Base-by-base conservation (phyloP, 768 basidiomycete genomes). In the Xerocomellus amylosporus region DNA sequence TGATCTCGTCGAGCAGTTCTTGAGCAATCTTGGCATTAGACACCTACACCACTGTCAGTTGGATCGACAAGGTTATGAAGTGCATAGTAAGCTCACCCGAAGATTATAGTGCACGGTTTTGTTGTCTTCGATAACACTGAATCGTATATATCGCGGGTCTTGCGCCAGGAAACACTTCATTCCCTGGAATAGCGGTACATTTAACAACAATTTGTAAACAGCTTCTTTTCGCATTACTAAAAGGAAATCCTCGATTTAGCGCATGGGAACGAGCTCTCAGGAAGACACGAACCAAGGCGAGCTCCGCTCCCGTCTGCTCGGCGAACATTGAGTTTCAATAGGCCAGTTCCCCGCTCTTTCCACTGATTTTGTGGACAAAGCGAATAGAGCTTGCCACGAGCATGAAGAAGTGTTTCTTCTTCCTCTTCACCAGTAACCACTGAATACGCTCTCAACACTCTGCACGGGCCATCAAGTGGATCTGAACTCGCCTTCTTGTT, bases 201-300 rank as follows among this genome's bases (percentile, higher is more conserved):
- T 92, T 41, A 92, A 75, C 53, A 92, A 64, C 49, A 91, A 69
- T 2, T 87, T 77, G 65, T 84, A 86, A 19, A 91, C 89, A 0
- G 88, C 90, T 62, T 92, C 90, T 68, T 90, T 91, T 57, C 90
- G 81, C 88, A 92, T 90, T 19, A 92, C 90, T 91, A 60, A 4
- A 54, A 33, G 37, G 45, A 22, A 19, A 49, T 13, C 15, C 48
- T 46, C 46, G 30, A 36, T 28, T 68, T 41, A 64, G 56, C 17
- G 17, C 38, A 49, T 19, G 42, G 46, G 17, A 55, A 44, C 12
- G 14, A 12, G 13, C 43, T 33, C 47, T 19, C 19, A 4, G 12
- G 36, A 28, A 54, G 49, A 46, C 41, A 58, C 56, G 37, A 51
- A 88, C 89, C 77, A 46, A 91, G 73, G 41, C 89, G 85, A 51